phyloP scores from a whole-genome alignment of 2,329 filamentous ascomycete genomes.

The Onygenales sp. region DNA sequence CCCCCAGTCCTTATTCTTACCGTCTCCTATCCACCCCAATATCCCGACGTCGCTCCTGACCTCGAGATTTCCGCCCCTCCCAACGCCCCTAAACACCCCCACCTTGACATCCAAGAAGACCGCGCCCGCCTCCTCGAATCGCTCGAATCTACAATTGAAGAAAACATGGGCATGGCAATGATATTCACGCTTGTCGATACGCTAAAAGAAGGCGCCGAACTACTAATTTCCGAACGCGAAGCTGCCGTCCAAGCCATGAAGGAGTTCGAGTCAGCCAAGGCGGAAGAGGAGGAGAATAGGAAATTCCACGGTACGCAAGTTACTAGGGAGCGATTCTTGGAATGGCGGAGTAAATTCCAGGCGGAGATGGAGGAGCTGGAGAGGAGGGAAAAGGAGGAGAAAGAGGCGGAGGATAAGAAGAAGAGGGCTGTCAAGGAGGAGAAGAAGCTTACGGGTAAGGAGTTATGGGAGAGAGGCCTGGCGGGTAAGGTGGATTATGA shows the following conservation, averaged over 20 bases:
- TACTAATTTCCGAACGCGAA: conserved; percentile 65
- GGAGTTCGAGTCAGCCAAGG: conserved; percentile 47
- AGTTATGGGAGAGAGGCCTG: conserved; percentile 70
- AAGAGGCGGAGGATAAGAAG: conserved; percentile 69
- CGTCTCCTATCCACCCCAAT: conserved; percentile 79
- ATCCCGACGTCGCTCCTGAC: conserved; percentile 77
- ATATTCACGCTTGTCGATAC: conserved; percentile 82
- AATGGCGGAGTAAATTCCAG: conserved; percentile 70
- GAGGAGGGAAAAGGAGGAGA: conserved; percentile 56
- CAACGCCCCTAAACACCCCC: conserved; percentile 58
- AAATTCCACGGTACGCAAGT: conserved; percentile 92
- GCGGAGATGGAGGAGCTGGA: conserved; percentile 71
- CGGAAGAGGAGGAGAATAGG: conserved; percentile 83
- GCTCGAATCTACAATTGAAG: conserved; percentile 67
- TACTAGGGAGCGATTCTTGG: conserved; percentile 73
- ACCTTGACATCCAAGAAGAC: conserved; percentile 74
- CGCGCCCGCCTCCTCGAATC: conserved; percentile 62
- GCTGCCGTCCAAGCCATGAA: conserved; percentile 48
- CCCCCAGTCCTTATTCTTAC: conserved; percentile 66
- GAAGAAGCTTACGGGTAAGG: conserved; percentile 59
- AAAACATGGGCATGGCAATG: conserved; percentile 97
- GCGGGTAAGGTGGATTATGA: conserved; percentile 57
- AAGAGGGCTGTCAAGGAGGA: conserved; percentile 64
- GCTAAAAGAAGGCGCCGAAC: conserved; percentile 84
- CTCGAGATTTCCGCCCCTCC: conserved; percentile 70